Percentiles rank a stretch among this genome's conserved stretches.
phyloP scores from a whole-genome alignment of 2,329 filamentous ascomycete species.

The Pleurostoma richardsiae region DNA sequence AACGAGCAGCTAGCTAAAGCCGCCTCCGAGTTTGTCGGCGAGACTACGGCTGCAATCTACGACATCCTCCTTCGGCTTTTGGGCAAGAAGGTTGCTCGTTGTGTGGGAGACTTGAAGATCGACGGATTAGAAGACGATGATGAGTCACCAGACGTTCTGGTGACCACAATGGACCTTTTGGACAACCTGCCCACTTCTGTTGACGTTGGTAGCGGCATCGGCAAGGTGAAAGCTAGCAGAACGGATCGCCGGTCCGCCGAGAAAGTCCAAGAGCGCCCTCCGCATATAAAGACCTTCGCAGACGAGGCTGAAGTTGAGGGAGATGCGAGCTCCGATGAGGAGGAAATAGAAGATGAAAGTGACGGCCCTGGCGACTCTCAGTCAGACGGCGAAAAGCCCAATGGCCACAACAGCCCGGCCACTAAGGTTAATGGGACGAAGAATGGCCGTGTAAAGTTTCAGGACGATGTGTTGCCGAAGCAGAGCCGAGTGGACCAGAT shows the following conservation, averaged over 20 bases:
- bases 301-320: conserved; percentile 20
- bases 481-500: conserved; percentile 52
- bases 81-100: conserved; percentile 63
- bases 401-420: conserved; percentile 8
- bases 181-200: conserved; percentile 46
- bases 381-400: conserved; percentile 19
- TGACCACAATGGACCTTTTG: conserved; percentile 53
- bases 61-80: conserved; percentile 65
- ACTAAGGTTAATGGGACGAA: conserved; percentile 15
- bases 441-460: conserved; percentile 44
- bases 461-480: conserved; percentile 35
- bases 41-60: conserved; percentile 74
- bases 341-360: conserved; percentile 20
- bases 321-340: conserved; percentile 31
- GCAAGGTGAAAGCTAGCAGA: conserved; percentile 43
- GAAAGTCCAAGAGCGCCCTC: conserved; percentile 30
- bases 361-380: conserved; percentile 30
- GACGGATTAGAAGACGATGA: conserved; percentile 33
- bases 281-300: conserved; percentile 13
- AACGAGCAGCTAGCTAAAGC: conserved; percentile 73
- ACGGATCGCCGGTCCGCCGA: conserved; percentile 42
- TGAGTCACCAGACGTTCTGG: conserved; percentile 23
- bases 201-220: conserved; percentile 53
- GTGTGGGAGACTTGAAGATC: conserved; percentile 53
- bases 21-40: conserved; percentile 64